Evolutionary conservation across 768 basidiomycete species (phyloP).

Genomic region (Suillus sp.): DNA sequence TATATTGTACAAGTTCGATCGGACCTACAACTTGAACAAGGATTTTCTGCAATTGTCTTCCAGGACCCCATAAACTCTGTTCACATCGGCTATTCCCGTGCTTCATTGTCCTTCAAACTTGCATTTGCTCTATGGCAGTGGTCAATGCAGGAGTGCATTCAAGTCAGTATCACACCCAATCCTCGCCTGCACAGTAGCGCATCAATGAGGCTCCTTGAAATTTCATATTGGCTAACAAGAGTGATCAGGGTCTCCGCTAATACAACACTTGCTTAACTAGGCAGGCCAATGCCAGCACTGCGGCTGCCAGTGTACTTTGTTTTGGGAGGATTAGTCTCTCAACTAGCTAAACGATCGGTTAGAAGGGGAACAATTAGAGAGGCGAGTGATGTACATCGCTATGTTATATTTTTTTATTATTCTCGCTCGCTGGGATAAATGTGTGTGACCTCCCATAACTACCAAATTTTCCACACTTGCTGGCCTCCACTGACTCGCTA

Average conservation of each 20-base stretch:
- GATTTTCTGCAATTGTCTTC: slow-evolving; percentile 19
- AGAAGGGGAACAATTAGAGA: neutral
- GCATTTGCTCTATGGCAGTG: slow-evolving; percentile 4
- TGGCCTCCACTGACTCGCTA: neutral
- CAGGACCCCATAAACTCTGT: slow-evolving; percentile 18
- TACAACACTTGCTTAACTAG: slow-evolving; percentile 29
- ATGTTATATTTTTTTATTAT: neutral
- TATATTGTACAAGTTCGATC: slow-evolving; percentile 12
- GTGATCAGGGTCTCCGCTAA: slow-evolving; percentile 10
- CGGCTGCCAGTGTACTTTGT: neutral
- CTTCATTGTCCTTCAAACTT: slow-evolving; percentile 12
- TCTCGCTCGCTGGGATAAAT: neutral
- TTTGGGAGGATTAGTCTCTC: neutral
- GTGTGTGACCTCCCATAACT: neutral
- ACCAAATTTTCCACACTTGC: neutral
- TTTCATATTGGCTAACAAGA: neutral
- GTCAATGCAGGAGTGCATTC: neutral
- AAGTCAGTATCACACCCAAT: neutral
- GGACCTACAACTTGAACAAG: slow-evolving; percentile 29
- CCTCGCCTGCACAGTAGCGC: neutral
- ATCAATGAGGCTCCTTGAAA: neutral
- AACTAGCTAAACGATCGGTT: neutral
- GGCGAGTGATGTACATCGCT: neutral
- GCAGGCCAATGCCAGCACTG: neutral
- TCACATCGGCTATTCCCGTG: slow-evolving; percentile 10